A percentile compares a stretch with the other conserved stretches of the same genome.
phyloP scores from a whole-genome alignment of 768 basidiomycete genomes.

The Rhizopogon salebrosus region DNA sequence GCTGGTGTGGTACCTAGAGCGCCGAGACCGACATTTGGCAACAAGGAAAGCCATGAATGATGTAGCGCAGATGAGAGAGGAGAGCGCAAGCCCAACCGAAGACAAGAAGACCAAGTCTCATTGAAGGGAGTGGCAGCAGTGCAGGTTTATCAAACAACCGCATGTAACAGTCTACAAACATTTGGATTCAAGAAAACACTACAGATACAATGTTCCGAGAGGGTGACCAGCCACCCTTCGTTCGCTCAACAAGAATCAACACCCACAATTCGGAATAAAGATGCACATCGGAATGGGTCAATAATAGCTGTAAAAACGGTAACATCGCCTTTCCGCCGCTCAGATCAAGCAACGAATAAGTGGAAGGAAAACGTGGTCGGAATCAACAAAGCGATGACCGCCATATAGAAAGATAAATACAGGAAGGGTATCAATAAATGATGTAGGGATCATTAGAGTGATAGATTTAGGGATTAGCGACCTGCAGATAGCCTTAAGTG shows the following conservation, averaged over 20 bases:
- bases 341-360: conserved; percentile 11
- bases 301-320: background rate
- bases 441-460: background rate
- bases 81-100: background rate
- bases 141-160: background rate
- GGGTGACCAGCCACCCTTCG: background rate
- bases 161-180: background rate
- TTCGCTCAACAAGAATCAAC: background rate
- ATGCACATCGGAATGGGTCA: conserved; percentile 12
- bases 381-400: background rate
- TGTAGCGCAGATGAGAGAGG: background rate
- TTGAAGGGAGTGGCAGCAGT: background rate
- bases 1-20: conserved; percentile 52
- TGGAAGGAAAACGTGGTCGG: background rate
- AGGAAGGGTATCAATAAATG: background rate
- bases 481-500: background rate
- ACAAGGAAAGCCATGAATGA: background rate
- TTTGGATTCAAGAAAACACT: conserved; percentile 3
- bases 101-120: background rate
- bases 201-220: conserved; percentile 9
- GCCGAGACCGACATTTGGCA: conserved; percentile 23
- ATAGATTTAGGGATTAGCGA: background rate
- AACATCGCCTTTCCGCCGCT: conserved; percentile 9
- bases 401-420: background rate
- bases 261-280: conserved; percentile 9